Evolutionary conservation across 148 eudicot species (phyloP), one percentile per base, ranked within the genome.

Genomic region (Cornus florida): DNA sequence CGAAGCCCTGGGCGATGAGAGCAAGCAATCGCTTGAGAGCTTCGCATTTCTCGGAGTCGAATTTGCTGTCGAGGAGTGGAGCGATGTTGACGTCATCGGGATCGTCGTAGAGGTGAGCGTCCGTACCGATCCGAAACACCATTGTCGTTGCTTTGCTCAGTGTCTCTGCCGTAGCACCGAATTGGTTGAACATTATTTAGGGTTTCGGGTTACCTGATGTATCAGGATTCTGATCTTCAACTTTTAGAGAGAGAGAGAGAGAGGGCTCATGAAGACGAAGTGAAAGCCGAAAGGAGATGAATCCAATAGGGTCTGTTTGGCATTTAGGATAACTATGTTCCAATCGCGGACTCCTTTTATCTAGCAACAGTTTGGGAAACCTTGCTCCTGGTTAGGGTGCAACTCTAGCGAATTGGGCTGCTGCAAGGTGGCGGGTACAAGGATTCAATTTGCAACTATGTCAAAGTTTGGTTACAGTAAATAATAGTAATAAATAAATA

Each of bases 91-190:
- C 97, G 78, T 97, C 99, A 16, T 97, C 99, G 1, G 98, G 99
- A 83, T 97, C 99, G 84, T 97, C 98, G 87, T 97, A 97, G 70
- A 97, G 95, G 76, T 97, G 97, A 12, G 99, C 99, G 82, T 97
- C 99, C 69, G 95, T 97, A 22, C 99, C 99, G 87, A 97, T 93
- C 78, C 99, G 88, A 17, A 94, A 97, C 88, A 97, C 88, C 93
- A 94, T 87, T 0, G 93, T 82, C 46, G 99, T 94, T 23, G 99
- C 99, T 83, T 94, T 97, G 88, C 94, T 91, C 32, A 94, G 78
- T 9, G 92, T 83, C 64, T 92, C 97, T 4, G 99, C 90, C 38
- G 99, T 92, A 12, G 95, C 84, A 14, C 97, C 90, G 77, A 95
- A 92, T 65, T 95, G 97, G 20, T 89, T 39, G 74, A 97, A 92